These are phyloP conservation scores for Ilyonectria mors-panacis DNA, from an alignment of 2,329 filamentous ascomycete species.

Conservation along the genomic window DNA sequence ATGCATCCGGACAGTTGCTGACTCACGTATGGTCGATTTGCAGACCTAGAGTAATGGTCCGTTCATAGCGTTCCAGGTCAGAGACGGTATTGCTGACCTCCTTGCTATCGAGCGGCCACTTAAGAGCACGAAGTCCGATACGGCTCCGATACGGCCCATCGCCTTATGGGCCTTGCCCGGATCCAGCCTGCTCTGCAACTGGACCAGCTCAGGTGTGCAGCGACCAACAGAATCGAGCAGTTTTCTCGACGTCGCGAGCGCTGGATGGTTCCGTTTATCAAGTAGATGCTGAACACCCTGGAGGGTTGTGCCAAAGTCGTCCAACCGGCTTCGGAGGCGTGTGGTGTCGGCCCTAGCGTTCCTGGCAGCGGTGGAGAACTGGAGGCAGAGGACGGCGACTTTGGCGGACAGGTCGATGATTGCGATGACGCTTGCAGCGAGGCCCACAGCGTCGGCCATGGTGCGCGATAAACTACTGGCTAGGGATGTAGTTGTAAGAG, in stretches of 20 bases:
- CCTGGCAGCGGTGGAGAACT: conserved; percentile 15
- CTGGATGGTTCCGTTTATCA: background rate
- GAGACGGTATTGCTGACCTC: conserved; percentile 18
- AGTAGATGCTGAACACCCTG: conserved; percentile 15
- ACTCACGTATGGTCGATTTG: background rate
- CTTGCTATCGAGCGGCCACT: conserved; percentile 30
- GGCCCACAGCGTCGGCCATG: too few relatives aligned
- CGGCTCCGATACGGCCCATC: conserved; percentile 13
- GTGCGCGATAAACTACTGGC: too few relatives aligned
- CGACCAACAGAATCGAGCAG: conserved; percentile 20
- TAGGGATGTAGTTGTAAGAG: too few relatives aligned
- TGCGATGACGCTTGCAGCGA: background rate
- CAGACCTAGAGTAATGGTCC: conserved; percentile 1
- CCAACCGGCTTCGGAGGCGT: conserved; percentile 15
- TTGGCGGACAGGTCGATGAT: conserved; percentile 20
- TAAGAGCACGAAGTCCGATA: conserved; percentile 24
- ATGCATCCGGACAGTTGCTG: conserved; percentile 2
- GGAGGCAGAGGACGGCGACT: background rate
- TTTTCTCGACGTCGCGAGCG: conserved; percentile 17
- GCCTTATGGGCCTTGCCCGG: conserved; percentile 18
- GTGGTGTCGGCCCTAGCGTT: conserved; percentile 22
- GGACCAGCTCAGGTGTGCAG: conserved; percentile 13
- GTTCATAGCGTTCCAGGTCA: conserved; percentile 10
- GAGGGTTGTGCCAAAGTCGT: background rate
- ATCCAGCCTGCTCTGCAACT: conserved; percentile 20